Conservation (phyloP, 1,139 yeast species). For the Yamadazyma mexicana region DNA sequence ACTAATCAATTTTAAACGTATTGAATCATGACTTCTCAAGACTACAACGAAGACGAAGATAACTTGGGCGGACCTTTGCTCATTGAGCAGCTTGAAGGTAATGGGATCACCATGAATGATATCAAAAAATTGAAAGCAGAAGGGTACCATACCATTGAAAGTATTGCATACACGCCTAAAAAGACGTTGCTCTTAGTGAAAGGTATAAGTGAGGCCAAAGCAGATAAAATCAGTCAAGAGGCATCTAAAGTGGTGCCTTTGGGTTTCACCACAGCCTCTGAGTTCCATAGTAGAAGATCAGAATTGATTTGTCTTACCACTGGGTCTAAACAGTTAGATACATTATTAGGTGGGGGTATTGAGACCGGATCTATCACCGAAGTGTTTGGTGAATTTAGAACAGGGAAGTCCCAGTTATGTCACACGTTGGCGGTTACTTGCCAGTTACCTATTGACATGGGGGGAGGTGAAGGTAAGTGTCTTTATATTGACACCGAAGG, state of each 20-base stretch:
- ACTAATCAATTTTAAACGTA: neutral
- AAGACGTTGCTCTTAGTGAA: constrained; percentile 74
- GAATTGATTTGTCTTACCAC: constrained; percentile 92
- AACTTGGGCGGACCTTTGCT: constrained; percentile 42
- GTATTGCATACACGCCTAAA: constrained; percentile 87
- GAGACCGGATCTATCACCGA: constrained; percentile 98
- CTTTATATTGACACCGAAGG: constrained; percentile 96
- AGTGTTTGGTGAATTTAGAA: constrained; percentile 94
- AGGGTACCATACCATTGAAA: constrained; percentile 87
- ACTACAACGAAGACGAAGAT: constrained; percentile 34
- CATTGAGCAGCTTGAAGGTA: constrained; percentile 62
- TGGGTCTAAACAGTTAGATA: constrained; percentile 92
- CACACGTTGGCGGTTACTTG: constrained; percentile 97
- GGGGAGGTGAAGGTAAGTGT: constrained; percentile 99
- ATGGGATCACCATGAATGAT: constrained; percentile 83
- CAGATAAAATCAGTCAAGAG: constrained; percentile 77
- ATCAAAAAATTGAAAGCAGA: constrained; percentile 77
- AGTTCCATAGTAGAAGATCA: constrained; percentile 85
- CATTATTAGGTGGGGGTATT: constrained; percentile 92
- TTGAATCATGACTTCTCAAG: constrained; percentile 12
- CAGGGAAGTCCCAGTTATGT: constrained; percentile 96
- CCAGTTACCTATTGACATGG: constrained; percentile 94
- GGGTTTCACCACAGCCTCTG: constrained; percentile 98
- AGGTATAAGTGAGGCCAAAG: constrained; percentile 95
- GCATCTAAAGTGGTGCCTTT: constrained; percentile 89